Evolutionary conservation across 2,329 filamentous ascomycete genomes (phyloP).

Genomic region (Coniochaeta ligniaria): DNA sequence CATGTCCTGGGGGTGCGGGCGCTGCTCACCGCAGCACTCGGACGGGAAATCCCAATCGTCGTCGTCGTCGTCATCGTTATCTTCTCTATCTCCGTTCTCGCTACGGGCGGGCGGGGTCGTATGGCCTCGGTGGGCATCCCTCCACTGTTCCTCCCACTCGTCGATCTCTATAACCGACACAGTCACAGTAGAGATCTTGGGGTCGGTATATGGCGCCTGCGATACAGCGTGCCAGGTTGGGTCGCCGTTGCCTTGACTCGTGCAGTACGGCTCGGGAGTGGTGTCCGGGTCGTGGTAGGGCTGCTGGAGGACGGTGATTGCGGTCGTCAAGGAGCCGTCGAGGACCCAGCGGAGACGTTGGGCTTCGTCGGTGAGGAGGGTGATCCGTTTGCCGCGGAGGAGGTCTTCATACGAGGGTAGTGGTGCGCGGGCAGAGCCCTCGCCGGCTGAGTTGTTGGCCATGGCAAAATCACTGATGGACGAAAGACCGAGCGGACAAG

Average conservation of each 20-base stretch:
- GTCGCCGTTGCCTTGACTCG: neutral
- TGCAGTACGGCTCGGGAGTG: neutral
- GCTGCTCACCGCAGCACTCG: conserved; percentile 2
- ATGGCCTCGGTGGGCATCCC: neutral
- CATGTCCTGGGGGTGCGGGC: neutral
- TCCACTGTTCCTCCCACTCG: neutral
- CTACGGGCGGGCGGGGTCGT: neutral
- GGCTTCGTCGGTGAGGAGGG: neutral
- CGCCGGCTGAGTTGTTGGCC: neutral
- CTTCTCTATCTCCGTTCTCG: conserved; percentile 6
- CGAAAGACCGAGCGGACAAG: no score
- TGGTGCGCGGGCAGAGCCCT: neutral
- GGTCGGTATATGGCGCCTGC: neutral
- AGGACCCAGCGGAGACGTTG: neutral
- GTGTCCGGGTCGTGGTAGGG: neutral
- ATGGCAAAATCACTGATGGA: no score
- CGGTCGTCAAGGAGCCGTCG: neutral
- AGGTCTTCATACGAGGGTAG: neutral
- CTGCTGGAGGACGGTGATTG: neutral
- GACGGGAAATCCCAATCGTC: conserved; percentile 4
- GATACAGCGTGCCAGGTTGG: neutral
- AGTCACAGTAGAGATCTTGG: neutral
- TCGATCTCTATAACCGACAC: neutral
- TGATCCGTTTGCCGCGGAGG: neutral
- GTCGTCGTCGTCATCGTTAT: conserved; percentile 8